Evolutionary conservation across 2,329 filamentous ascomycete species (phyloP).

Genomic region (Metarhizium robertsii): DNA sequence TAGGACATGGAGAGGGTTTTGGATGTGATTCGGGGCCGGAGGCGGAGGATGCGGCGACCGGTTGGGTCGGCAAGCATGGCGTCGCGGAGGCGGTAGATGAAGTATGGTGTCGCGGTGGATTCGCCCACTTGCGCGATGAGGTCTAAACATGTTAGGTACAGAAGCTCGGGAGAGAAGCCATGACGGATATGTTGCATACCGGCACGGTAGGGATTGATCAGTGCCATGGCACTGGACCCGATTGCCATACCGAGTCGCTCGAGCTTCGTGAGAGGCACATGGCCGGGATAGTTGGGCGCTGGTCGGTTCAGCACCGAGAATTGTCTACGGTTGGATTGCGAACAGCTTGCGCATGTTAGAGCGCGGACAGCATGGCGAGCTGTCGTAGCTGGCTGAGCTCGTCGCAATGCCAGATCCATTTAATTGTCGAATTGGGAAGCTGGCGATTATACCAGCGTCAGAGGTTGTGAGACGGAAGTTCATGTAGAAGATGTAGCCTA

Average conservation of each 20-base stretch:
- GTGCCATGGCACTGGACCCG: constrained; percentile 52
- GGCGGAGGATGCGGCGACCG: constrained; percentile 82
- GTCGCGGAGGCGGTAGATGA: constrained; percentile 83
- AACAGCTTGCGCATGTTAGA: neutral
- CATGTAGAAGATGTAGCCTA: no score
- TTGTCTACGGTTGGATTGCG: constrained; percentile 11
- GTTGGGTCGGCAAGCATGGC: constrained; percentile 81
- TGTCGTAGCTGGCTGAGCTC: constrained; percentile 11
- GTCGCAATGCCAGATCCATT: constrained; percentile 17
- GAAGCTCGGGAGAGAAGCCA: neutral
- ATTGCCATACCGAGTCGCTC: constrained; percentile 67
- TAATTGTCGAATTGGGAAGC: neutral
- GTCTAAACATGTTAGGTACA: constrained; percentile 41
- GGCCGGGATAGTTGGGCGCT: constrained; percentile 78
- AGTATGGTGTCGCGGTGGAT: constrained; percentile 88
- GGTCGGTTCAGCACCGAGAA: constrained; percentile 86
- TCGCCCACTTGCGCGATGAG: constrained; percentile 92
- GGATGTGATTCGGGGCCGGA: constrained; percentile 81
- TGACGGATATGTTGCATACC: constrained; percentile 34
- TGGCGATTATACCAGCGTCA: no score
- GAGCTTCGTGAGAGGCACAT: constrained; percentile 73
- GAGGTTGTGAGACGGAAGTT: no score
- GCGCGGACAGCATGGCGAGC: constrained; percentile 10
- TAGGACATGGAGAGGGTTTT: constrained; percentile 55
- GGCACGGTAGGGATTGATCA: constrained; percentile 70